Percentiles rank a stretch among this genome's conserved stretches.
phyloP scores from a whole-genome alignment of 345 rosid species.

The Lagerstroemia speciosa region DNA sequence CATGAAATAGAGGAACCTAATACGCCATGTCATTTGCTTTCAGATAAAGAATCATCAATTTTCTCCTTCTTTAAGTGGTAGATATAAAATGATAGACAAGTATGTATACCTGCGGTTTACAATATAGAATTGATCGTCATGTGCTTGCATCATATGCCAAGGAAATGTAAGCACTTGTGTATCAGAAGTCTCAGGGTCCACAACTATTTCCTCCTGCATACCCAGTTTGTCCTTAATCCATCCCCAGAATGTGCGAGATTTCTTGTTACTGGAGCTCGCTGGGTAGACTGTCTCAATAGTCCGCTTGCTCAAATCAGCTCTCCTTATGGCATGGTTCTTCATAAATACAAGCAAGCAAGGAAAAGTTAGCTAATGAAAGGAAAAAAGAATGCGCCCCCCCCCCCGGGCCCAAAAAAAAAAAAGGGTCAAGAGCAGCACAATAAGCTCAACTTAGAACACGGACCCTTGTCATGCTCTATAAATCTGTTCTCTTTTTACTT shows the following conservation, averaged over 20 bases:
- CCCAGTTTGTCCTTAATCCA: conserved; percentile 61
- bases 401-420: no score
- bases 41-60: background rate
- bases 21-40: background rate
- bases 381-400: background rate
- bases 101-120: conserved; percentile 48
- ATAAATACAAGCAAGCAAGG: conserved; percentile 10
- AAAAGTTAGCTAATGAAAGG: conserved; percentile 2
- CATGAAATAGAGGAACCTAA: background rate
- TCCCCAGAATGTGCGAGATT: conserved; percentile 45
- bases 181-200: conserved; percentile 39
- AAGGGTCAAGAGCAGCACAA: background rate
- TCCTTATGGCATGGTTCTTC: conserved; percentile 91
- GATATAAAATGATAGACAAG: conserved; percentile 1
- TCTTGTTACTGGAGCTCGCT: conserved; percentile 28
- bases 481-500: background rate
- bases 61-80: background rate
- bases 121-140: conserved; percentile 37
- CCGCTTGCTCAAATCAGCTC: conserved; percentile 71
- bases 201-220: conserved; percentile 32
- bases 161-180: conserved; percentile 48
- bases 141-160: conserved; percentile 75
- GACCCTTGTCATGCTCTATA: background rate
- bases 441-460: background rate
- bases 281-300: conserved; percentile 85